Evolutionary conservation across 2,329 filamentous ascomycete species (phyloP), one percentile per base, ranked within the genome.

Genomic region (Thermochaetoides dissita): DNA sequence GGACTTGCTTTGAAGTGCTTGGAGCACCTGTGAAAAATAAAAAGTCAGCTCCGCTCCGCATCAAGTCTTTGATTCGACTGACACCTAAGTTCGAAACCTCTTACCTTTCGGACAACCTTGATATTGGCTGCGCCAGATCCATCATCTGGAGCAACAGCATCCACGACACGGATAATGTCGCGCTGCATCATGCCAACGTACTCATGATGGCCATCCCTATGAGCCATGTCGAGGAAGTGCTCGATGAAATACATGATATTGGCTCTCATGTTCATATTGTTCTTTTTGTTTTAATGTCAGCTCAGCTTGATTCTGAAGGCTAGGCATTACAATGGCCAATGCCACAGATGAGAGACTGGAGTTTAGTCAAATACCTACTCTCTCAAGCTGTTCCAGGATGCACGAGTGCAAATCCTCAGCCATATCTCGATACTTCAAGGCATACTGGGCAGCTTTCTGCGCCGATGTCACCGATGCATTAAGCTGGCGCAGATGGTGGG

Each of bases 201-300:
- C 48, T 85, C 80, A 41, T 74, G 65, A 53, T 91, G 79, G 49
- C 78, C 75, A 51, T 86, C 84, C 51, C 79, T 82, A 48, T 76
- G 72, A 17, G 86, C 84, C 63, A 86, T 72, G 58, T 96, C 89
- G 58, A 93, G 84, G 52, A 98, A 84, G 53, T 89, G 83, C 57
- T 96, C 89, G 57, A 98, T 82, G 63, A 98, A 98, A 64, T 94
- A 98, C 83, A 98, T 94, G 60, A 98, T 96, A 59, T 98, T 98
- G 45, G 91, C 93, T 46, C 89, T 75, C 40, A 81, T 94, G 63
- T 98, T 98, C 83, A 98, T 94, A 51, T 84, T 89, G 52, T 85
- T 94, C 75, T 88, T 28, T 24, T 24, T 24, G 17, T 3, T 24
- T 24, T 24, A 24, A 24, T 24, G 17, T 24, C 17, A 24, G 17